Base-by-base conservation (phyloP, 1,284 basidiomycete genomes). In the Athelia sp. region DNA sequence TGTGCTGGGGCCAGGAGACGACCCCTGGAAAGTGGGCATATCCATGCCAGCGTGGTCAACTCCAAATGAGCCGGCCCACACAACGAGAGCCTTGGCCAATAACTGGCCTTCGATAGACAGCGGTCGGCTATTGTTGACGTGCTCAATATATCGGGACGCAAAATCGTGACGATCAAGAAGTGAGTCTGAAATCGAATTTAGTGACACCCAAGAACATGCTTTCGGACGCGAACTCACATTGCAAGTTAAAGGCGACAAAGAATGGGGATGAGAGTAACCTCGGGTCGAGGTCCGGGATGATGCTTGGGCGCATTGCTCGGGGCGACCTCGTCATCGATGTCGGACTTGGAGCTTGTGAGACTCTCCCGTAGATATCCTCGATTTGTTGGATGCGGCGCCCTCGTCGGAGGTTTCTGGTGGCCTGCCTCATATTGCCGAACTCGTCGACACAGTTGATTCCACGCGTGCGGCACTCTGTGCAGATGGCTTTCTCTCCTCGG, bases 381-480 rank as follows among this genome's bases (percentile, higher is more conserved):
- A 92, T 90, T 69, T 93, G 87, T 55, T 92, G 89, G 15, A 94
- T 76, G 24, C 92, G 79, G 49, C 91, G 81, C 21, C 91, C 91
- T 38, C 90, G 81, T 47, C 91, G 74, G 15, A 93, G 77, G 32
- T 90, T 29, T 29, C 26, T 71, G 67, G 93, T 93, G 50, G 90
- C 89, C 2, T 89, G 86, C 62, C 93, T 93, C 46, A 92, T 81
- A 55, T 91, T 87, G 14, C 89, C 88, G 59, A 90, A 93, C 62
- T 90, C 90, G 64, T 94, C 91, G 82, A 86, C 76, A 79, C 92
- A 94, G 75, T 90, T 90, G 31, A 93, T 78, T 14, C 82, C 83
- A 46, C 92, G 82, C 63, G 93, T 90, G 59, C 76, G 81, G 69
- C 92, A 95, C 64, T 94, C 94, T 6, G 90, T 89, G 65, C 92